Evolutionary conservation across 306 rosid genomes (phyloP), one percentile per base, ranked within the genome.

Genomic region (Lathyrus tuberosus): DNA sequence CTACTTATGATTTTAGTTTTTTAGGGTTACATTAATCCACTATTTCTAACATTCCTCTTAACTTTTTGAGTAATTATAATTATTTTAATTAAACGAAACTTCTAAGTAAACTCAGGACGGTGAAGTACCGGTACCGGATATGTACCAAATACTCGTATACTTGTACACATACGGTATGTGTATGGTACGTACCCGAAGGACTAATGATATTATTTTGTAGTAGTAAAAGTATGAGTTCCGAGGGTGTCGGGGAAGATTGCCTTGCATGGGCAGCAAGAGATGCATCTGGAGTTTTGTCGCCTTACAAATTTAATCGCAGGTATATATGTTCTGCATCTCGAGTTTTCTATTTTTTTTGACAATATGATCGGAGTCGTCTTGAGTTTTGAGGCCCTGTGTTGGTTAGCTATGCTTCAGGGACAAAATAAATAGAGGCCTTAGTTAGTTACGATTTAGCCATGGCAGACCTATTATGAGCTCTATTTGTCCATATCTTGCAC

Each of bases 221-320:
- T 24, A 57, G 74, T 12, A 65, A 20, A 58, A 59, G 48, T 28
- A 87, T 86, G 96, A 80, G 78, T 79, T 89, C 86, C 4, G 41
- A 43, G 24, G 65, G 65, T 28, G 75, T 42, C 13, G 69, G 31
- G 15, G 88, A 71, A 61, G 83, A 84, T 26, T 91, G 97, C 79
- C 74, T 86, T 15, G 95, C 84, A 70, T 91, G 89, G 89, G 97
- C 97, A 28, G 97, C 95, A 66, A 84, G 83, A 73, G 97, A 88
- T 78, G 72, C 82, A 3, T 84, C 95, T 60, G 97, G 95, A 8
- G 74, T 84, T 78, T 44, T 91, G 3, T 84, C 90, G 10, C 89
- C 91, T 20, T 91, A 86, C 78, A 79, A 80, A 77, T 88, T 91
- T 78, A 81, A 63, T 80, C 97, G 97, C 79, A 86, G 90, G 97